These are phyloP conservation scores for Gastrolobium villosum DNA, from an alignment of 306 rosid species.

Conservation along the genomic window DNA sequence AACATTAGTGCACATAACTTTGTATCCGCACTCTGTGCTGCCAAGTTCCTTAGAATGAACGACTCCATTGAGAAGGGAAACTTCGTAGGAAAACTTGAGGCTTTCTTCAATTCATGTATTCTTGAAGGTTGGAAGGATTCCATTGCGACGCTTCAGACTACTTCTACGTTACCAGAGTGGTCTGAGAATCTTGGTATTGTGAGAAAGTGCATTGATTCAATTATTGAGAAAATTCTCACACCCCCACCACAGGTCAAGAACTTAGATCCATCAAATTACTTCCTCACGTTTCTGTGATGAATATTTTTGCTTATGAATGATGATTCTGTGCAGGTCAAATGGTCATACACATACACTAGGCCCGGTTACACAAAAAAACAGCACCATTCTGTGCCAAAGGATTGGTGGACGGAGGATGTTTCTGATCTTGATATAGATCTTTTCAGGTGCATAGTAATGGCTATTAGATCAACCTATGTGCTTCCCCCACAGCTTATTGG, in stretches of 20 bases:
- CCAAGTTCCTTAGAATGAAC: slow-evolving; percentile 87
- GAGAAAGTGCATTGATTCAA: slow-evolving; percentile 90
- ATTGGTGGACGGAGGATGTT: slow-evolving; percentile 99
- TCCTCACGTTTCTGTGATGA: neutral
- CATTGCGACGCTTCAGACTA: slow-evolving; percentile 72
- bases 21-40: slow-evolving; percentile 82
- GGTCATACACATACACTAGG: slow-evolving; percentile 98
- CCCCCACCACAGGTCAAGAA: slow-evolving; percentile 77
- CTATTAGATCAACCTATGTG: slow-evolving; percentile 75
- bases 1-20: slow-evolving; percentile 90
- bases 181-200: slow-evolving; percentile 90
- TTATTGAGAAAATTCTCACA: slow-evolving; percentile 83
- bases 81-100: slow-evolving; percentile 77
- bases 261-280: slow-evolving; percentile 1
- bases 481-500: slow-evolving; percentile 93
- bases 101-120: slow-evolving; percentile 88
- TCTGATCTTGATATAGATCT: slow-evolving; percentile 92
- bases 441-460: slow-evolving; percentile 80
- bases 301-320: slow-evolving; percentile 36
- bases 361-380: slow-evolving; percentile 82
- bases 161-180: slow-evolving; percentile 80
- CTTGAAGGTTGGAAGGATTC: slow-evolving; percentile 98
- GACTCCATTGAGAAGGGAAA: slow-evolving; percentile 86
- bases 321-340: slow-evolving; percentile 69
- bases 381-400: slow-evolving; percentile 87